Evolutionary conservation across 2,329 filamentous ascomycete species (phyloP).

Genomic region (Podosphaera aphanis): DNA sequence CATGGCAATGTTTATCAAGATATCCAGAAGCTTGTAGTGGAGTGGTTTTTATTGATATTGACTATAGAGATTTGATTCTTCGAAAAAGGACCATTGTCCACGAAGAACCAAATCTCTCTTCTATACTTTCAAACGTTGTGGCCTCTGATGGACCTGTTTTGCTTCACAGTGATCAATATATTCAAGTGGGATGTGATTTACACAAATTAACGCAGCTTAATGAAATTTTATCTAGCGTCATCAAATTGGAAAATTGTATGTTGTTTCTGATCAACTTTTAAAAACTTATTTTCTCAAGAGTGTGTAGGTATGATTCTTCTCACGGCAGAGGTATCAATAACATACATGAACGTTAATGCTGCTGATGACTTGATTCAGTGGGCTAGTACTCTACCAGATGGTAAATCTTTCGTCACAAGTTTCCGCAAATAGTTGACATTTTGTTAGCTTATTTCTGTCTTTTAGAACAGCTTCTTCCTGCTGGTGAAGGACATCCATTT

Average conservation of each 20-base stretch:
- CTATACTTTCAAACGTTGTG: slow-evolving; percentile 24
- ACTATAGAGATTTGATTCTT: slow-evolving; percentile 58
- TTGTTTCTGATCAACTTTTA: neutral
- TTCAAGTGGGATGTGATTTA: slow-evolving; percentile 63
- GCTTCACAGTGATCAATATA: slow-evolving; percentile 45
- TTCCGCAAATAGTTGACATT: slow-evolving; percentile 3
- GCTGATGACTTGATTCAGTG: slow-evolving; percentile 56
- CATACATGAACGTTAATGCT: slow-evolving; percentile 58
- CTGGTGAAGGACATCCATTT: slow-evolving; percentile 59
- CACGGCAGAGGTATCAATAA: slow-evolving; percentile 72
- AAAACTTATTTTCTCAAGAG: neutral
- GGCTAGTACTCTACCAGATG: slow-evolving; percentile 46
- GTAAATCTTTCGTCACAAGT: slow-evolving; percentile 20
- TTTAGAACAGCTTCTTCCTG: slow-evolving; percentile 66
- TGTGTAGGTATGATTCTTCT: slow-evolving; percentile 36
- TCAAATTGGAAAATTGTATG: slow-evolving; percentile 31
- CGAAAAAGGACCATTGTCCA: slow-evolving; percentile 49
- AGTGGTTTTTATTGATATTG: slow-evolving; percentile 58
- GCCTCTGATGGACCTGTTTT: slow-evolving; percentile 24
- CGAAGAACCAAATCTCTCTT: slow-evolving; percentile 34
- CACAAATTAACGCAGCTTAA: slow-evolving; percentile 40
- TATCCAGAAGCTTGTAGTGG: slow-evolving; percentile 33
- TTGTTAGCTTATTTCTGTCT: slow-evolving; percentile 54
- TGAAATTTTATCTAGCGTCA: slow-evolving; percentile 29
- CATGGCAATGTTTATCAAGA: slow-evolving; percentile 56